Percentiles rank a stretch among this genome's conserved stretches.
phyloP scores from a whole-genome alignment of 164 flowering plant species.

The Pachysandra terminalis region DNA sequence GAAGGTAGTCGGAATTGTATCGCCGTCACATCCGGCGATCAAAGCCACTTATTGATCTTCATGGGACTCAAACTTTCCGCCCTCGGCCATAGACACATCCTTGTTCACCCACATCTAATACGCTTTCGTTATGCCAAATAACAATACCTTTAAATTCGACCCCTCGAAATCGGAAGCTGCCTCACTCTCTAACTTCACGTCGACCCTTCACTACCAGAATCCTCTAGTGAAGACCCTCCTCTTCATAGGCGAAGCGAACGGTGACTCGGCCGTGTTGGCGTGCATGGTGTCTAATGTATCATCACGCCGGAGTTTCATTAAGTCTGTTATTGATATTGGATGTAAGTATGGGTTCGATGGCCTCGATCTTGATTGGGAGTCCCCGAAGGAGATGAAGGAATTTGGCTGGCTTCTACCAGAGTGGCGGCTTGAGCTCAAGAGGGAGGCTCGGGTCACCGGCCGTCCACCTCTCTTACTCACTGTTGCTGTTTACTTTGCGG shows the following conservation, averaged over 20 bases:
- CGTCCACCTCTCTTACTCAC: slow-evolving; percentile 39
- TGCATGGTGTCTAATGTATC: slow-evolving; percentile 28
- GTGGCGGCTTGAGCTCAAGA: slow-evolving; percentile 38
- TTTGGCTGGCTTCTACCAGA: slow-evolving; percentile 22
- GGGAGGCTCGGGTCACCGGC: slow-evolving; percentile 27
- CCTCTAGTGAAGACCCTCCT: slow-evolving; percentile 39
- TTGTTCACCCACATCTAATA: slow-evolving; percentile 45
- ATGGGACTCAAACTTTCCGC: slow-evolving; percentile 26
- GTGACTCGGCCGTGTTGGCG: slow-evolving; percentile 21
- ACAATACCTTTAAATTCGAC: slow-evolving; percentile 28
- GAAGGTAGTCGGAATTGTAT: neutral
- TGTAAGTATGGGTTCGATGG: slow-evolving; percentile 44
- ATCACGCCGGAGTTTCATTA: slow-evolving; percentile 34
- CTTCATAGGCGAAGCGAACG: slow-evolving; percentile 45
- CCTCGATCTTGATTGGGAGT: slow-evolving; percentile 47
- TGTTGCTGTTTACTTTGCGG: slow-evolving; percentile 53
- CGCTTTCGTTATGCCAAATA: slow-evolving; percentile 42
- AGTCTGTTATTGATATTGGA: slow-evolving; percentile 36
- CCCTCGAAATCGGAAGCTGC: slow-evolving; percentile 12
- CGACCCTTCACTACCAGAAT: slow-evolving; percentile 28
- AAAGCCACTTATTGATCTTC: slow-evolving; percentile 47
- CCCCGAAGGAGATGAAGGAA: slow-evolving; percentile 31
- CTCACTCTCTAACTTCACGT: slow-evolving; percentile 31
- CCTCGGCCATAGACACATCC: slow-evolving; percentile 42
- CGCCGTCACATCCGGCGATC: slow-evolving; percentile 6